A percentile compares a stretch with the other conserved stretches of the same genome.
Evolutionary conservation across 306 rosid species (phyloP).

Genomic region (Abrus pulchellus): DNA sequence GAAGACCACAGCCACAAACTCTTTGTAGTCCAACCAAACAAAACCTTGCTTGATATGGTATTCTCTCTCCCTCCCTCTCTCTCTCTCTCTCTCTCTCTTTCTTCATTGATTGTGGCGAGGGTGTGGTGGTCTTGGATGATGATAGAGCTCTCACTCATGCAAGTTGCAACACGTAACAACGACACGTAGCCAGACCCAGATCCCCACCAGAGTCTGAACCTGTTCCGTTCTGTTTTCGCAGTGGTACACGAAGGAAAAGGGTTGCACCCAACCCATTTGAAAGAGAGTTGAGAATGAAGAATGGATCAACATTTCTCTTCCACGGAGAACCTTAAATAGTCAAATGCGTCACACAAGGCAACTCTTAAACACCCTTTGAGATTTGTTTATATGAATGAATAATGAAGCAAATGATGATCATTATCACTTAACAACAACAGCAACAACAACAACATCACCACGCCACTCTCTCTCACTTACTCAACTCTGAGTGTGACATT

Average conservation of each 20-base stretch:
- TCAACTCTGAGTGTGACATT: background rate
- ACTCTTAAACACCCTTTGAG: background rate
- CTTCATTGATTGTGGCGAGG: background rate
- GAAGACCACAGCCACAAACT: background rate
- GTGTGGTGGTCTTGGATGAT: background rate
- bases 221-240: background rate
- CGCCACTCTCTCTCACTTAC: background rate
- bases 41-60: background rate
- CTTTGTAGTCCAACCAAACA: background rate
- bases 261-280: background rate
- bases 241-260: background rate
- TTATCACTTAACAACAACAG: no score
- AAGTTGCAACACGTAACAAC: constrained; percentile 40
- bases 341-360: background rate
- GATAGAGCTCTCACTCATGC: constrained; percentile 43
- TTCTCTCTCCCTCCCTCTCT: no score
- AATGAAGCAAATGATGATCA: background rate
- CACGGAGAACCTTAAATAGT: constrained; percentile 40
- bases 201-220: constrained; percentile 6
- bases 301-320: constrained; percentile 3
- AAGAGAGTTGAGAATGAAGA: background rate
- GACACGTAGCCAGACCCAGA: constrained; percentile 7
- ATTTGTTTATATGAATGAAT: background rate
- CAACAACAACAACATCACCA: no score
- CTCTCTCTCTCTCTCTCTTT: constrained; percentile 7